Percentiles rank a stretch among this genome's conserved stretches.
These are phyloP conservation scores for Hypoxylon sp. DNA, from an alignment of 2,329 filamentous ascomycete genomes.

Conservation along the genomic window DNA sequence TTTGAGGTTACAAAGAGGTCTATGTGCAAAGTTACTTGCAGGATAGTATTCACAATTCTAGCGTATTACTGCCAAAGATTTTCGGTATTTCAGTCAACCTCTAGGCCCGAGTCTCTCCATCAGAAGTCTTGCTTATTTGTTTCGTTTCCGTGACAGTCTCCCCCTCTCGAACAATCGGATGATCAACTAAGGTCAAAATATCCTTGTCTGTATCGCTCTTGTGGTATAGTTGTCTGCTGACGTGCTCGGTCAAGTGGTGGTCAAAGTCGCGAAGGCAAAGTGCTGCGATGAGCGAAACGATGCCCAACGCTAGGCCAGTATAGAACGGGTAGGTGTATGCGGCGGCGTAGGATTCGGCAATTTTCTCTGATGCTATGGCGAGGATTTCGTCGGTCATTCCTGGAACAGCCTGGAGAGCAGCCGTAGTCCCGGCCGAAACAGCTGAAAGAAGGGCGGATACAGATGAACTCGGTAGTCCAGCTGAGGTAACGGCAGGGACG, in stretches of 20 bases:
- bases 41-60: constrained; percentile 11
- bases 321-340: constrained; percentile 44
- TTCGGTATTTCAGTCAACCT: neutral
- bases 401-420: constrained; percentile 34
- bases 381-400: constrained; percentile 39
- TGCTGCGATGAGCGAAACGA: constrained; percentile 32
- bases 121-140: constrained; percentile 12
- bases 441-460: constrained; percentile 20
- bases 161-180: constrained; percentile 3
- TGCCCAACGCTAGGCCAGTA: constrained; percentile 32
- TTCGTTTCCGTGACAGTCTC: constrained; percentile 16
- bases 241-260: constrained; percentile 39
- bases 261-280: constrained; percentile 39
- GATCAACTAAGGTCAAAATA: constrained; percentile 27
- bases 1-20: constrained; percentile 10
- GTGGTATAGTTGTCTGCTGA: constrained; percentile 37
- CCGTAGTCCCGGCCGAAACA: constrained; percentile 23
- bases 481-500: constrained; percentile 34
- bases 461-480: constrained; percentile 34
- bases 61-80: neutral
- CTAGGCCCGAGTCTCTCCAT: constrained; percentile 8
- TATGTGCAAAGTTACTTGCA: constrained; percentile 5
- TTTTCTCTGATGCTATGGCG: constrained; percentile 16
- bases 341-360: constrained; percentile 35
- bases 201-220: constrained; percentile 40